A percentile compares a stretch with the other conserved stretches of the same genome.
phyloP scores from a whole-genome alignment of 2,329 filamentous ascomycete genomes.

The Xylariaceae sp. region DNA sequence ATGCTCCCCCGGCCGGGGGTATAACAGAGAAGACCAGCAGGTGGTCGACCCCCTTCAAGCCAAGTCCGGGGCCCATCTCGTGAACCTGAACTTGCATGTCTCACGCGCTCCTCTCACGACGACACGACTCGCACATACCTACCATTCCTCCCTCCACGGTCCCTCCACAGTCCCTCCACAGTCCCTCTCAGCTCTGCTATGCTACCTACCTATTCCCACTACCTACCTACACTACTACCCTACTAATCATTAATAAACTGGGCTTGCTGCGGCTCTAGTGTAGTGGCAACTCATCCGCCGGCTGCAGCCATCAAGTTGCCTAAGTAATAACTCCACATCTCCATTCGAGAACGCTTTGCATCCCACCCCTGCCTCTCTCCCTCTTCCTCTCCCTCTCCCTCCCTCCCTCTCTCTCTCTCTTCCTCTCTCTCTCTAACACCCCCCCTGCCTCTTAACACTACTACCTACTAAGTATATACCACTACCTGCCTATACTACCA shows the following conservation, averaged over 20 bases:
- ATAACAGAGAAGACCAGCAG: background rate
- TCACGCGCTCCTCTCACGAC: constrained; percentile 9
- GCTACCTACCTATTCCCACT: no score
- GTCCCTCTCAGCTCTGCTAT: no score
- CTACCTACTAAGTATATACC: no score
- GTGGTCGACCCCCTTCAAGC: background rate
- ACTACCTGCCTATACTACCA: no score
- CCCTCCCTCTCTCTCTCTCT: background rate
- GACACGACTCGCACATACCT: constrained; percentile 2
- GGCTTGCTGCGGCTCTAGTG: background rate
- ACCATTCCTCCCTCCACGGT: background rate
- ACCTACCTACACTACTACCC: background rate
- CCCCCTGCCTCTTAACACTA: constrained; percentile 1
- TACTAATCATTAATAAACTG: background rate
- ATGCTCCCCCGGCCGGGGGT: background rate
- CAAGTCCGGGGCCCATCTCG: constrained; percentile 7
- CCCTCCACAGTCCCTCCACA: no score
- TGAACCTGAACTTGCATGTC: constrained; percentile 13
- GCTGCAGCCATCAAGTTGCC: background rate
- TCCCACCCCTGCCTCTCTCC: background rate
- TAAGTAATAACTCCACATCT: background rate
- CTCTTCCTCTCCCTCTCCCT: no score
- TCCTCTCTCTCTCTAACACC: constrained; percentile 9
- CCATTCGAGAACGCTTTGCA: background rate
- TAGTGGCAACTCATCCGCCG: background rate